Conservation (phyloP, 192 early-diverging fungal species). For the Jimgerdemannia lactiflua region DNA sequence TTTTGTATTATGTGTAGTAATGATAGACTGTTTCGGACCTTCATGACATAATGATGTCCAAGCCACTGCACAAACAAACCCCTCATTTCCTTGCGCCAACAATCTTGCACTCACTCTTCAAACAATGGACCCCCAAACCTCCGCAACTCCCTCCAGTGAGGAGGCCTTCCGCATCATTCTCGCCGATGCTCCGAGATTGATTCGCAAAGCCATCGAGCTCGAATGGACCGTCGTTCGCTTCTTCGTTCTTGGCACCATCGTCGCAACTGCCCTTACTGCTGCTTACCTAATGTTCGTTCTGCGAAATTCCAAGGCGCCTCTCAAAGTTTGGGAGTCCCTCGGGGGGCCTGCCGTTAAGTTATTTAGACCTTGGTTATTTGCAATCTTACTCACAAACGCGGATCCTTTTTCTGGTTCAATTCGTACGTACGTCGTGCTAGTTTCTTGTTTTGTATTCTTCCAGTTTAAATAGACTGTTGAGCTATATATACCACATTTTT, state of each 20-base stretch:
- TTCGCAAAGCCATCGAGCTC: constrained; percentile 12
- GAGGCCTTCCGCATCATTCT: too few species aligned
- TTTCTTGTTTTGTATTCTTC: neutral
- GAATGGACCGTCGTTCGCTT: constrained; percentile 34
- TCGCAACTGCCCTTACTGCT: constrained; percentile 19
- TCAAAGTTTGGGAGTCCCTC: constrained; percentile 48
- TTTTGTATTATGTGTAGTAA: too few species aligned
- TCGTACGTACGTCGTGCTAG: constrained; percentile 19
- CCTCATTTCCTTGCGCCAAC: too few species aligned
- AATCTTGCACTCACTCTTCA: too few species aligned
- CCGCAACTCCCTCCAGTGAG: too few species aligned
- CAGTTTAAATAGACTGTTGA: too few species aligned
- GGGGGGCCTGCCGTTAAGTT: constrained; percentile 42
- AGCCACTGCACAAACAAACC: too few species aligned
- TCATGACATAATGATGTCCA: too few species aligned
- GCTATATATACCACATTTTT: too few species aligned
- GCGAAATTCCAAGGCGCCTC: constrained; percentile 26
- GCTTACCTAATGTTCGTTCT: constrained; percentile 23
- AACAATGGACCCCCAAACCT: too few species aligned
- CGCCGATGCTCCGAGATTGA: too few species aligned
- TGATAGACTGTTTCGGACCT: too few species aligned
- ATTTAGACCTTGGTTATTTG: constrained; percentile 46
- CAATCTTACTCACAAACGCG: constrained; percentile 35
- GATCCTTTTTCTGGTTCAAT: constrained; percentile 51
- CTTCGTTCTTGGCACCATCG: constrained; percentile 18